Evolutionary conservation across 2,329 filamentous ascomycete genomes (phyloP).

Genomic region (Penicillium sp.): DNA sequence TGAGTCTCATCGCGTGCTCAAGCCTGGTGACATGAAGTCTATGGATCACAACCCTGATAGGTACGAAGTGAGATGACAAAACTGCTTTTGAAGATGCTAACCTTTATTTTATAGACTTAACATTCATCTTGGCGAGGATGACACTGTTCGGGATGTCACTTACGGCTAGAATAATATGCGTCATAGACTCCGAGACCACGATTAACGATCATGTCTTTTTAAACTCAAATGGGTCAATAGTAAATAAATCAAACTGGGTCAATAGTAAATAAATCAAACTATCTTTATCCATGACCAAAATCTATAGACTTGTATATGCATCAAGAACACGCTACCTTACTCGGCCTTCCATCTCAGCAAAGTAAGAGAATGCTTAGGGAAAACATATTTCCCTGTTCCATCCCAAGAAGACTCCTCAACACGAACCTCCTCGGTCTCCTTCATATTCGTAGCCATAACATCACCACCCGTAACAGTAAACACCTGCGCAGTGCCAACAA

Average conservation of each 20-base stretch:
- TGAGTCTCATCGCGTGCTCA: constrained; percentile 44
- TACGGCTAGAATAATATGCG: constrained; percentile 31
- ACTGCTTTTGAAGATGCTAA: not conserved
- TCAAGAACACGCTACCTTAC: not conserved
- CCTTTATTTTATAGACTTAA: constrained; percentile 38
- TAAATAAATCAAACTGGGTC: not conserved
- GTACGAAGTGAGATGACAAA: constrained; percentile 22
- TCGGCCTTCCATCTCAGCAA: constrained; percentile 58
- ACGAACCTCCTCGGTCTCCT: constrained; percentile 61
- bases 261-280: not conserved
- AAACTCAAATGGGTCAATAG: not conserved
- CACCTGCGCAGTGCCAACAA: constrained; percentile 55
- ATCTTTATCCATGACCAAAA: not conserved
- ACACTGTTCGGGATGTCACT: constrained; percentile 45
- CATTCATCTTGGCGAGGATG: constrained; percentile 45
- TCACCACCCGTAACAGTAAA: constrained; percentile 62
- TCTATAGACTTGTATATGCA: not conserved
- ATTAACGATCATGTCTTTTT: not conserved
- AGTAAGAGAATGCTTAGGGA: constrained; percentile 70
- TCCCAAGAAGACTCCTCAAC: constrained; percentile 65
- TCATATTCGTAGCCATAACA: constrained; percentile 63
- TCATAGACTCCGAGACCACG: not conserved
- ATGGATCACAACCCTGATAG: constrained; percentile 45
- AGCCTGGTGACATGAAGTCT: constrained; percentile 39
- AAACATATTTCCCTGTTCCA: constrained; percentile 61